Conservation (phyloP, 495 filamentous ascomycete species). For the Sporormia fimetaria region DNA sequence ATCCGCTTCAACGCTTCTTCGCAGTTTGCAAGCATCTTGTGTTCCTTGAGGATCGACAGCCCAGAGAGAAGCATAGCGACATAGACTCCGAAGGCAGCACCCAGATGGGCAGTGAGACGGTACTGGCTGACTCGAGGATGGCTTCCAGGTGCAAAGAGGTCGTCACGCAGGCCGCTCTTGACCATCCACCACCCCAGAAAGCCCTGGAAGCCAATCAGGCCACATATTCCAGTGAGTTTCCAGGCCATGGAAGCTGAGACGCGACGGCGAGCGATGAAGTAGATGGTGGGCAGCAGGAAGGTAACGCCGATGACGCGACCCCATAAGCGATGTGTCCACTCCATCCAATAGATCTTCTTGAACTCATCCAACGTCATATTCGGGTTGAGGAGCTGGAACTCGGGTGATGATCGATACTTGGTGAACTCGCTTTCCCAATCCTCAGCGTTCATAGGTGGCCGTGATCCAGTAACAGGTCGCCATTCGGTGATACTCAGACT, state of each 20-base stretch:
- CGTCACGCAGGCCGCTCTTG: constrained; percentile 85
- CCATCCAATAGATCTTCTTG: constrained; percentile 99
- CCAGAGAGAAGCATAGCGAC: constrained; percentile 90
- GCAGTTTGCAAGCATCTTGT: constrained; percentile 49
- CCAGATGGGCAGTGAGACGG: constrained; percentile 77
- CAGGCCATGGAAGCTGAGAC: constrained; percentile 67
- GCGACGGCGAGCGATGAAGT: constrained; percentile 73
- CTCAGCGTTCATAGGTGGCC: constrained; percentile 63
- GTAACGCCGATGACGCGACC: constrained; percentile 84
- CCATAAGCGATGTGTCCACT: constrained; percentile 95
- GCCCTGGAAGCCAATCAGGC: constrained; percentile 88
- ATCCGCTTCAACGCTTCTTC: constrained; percentile 44
- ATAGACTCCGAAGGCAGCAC: constrained; percentile 83
- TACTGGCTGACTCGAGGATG: constrained; percentile 93
- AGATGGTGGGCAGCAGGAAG: constrained; percentile 75
- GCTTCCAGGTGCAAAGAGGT: constrained; percentile 79
- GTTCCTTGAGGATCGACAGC: constrained; percentile 66
- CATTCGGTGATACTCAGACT: constrained; percentile 99
- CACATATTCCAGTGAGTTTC: constrained; percentile 70
- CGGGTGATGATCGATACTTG: constrained; percentile 81
- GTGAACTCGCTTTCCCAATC: constrained; percentile 88
- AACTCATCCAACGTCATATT: constrained; percentile 87
- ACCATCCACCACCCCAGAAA: constrained; percentile 99
- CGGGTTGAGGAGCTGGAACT: constrained; percentile 81
- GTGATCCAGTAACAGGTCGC: constrained; percentile 86